A percentile compares a stretch with the other conserved stretches of the same genome.
These are phyloP conservation scores for Eucalyptus marginata DNA, from an alignment of 345 rosid species.

Conservation along the genomic window DNA sequence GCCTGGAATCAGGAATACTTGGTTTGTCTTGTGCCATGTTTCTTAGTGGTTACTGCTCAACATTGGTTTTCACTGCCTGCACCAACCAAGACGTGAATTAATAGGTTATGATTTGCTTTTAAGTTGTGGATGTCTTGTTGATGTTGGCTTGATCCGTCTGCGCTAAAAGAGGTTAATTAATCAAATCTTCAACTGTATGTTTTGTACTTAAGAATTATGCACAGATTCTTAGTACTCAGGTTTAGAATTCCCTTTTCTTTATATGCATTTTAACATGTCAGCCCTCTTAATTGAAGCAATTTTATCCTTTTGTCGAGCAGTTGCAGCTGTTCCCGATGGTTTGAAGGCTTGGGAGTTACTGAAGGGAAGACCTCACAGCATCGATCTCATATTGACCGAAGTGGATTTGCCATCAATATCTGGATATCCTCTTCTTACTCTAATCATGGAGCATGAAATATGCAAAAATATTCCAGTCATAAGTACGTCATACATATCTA, in stretches of 20 bases:
- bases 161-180: neutral
- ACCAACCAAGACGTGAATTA: neutral
- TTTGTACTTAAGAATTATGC: neutral
- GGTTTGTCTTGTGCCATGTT: neutral
- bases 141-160: neutral
- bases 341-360: conserved; percentile 94
- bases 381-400: conserved; percentile 85
- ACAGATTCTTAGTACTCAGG: neutral
- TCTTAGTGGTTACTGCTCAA: neutral
- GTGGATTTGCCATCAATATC: conserved; percentile 85
- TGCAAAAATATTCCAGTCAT: conserved; percentile 95
- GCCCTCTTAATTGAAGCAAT: neutral
- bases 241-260: neutral
- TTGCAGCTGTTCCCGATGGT: conserved; percentile 78
- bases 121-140: neutral
- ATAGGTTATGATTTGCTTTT: neutral
- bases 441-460: conserved; percentile 79
- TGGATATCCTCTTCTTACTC: conserved; percentile 76
- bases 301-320: conserved; percentile 20
- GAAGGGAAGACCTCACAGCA: conserved; percentile 41
- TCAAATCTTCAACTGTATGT: neutral
- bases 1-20: neutral
- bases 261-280: neutral
- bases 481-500: conserved; percentile 32
- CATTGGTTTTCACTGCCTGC: neutral